Evolutionary conservation across 1,284 basidiomycete genomes (phyloP).

Genomic region (Ustilago shanxiensis): DNA sequence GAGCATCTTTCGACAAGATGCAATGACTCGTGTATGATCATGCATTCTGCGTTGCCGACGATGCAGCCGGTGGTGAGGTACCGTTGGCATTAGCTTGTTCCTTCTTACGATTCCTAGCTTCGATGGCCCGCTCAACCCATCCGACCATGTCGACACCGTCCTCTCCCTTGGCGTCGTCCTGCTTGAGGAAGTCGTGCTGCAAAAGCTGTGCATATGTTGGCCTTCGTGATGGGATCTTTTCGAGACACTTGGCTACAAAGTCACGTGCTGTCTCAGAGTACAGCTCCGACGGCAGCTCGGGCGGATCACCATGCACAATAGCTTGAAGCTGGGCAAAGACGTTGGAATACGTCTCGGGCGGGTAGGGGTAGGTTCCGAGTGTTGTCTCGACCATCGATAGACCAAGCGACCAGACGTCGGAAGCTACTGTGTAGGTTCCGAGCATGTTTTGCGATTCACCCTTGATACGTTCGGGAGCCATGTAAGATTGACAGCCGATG

Average conservation of each 20-base stretch:
- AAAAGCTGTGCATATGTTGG: conserved; percentile 88
- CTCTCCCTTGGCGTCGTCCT: conserved; percentile 62
- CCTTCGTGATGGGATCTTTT: conserved; percentile 75
- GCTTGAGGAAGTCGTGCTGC: conserved; percentile 80
- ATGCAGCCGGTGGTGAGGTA: conserved; percentile 3
- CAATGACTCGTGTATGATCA: neutral
- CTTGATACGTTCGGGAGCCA: conserved; percentile 97
- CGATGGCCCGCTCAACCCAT: conserved; percentile 62
- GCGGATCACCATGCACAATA: conserved; percentile 93
- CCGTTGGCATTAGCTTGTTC: conserved; percentile 21
- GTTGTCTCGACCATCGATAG: conserved; percentile 94
- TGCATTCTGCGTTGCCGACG: conserved; percentile 3
- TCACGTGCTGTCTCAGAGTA: conserved; percentile 69
- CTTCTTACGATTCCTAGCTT: conserved; percentile 32
- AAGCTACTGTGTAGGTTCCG: conserved; percentile 93
- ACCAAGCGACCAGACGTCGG: conserved; percentile 98
- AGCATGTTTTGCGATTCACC: conserved; percentile 88
- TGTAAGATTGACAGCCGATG: conserved; percentile 98
- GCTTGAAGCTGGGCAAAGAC: conserved; percentile 96
- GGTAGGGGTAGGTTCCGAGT: conserved; percentile 93
- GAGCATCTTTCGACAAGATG: neutral
- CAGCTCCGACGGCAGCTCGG: conserved; percentile 77
- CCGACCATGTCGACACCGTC: conserved; percentile 70
- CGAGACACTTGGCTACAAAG: conserved; percentile 67
- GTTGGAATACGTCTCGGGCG: conserved; percentile 97